Base-by-base conservation (phyloP, 768 basidiomycete genomes). In the Mycena rebaudengoi region DNA sequence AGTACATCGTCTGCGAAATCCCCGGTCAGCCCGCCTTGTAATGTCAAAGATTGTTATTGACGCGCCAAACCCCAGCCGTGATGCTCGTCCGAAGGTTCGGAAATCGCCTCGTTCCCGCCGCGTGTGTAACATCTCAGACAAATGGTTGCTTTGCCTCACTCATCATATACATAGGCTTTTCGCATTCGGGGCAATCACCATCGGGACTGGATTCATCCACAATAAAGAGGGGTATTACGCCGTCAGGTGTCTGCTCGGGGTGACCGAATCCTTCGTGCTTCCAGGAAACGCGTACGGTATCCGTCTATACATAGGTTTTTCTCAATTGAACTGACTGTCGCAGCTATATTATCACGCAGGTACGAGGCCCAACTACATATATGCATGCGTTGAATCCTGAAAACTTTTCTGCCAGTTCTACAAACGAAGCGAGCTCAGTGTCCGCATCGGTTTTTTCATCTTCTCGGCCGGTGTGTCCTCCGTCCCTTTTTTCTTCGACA, bases 381-480 rank as follows among this genome's bases (percentile, higher is more conserved):
- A 28, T 3, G n/a, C 26, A 4, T 11, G 5, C 3, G 7, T 6
- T 10, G 29, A 29, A 29, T 29, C 39, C 26, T n/a, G n/a, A 16
- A 26, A 25, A 7, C 16, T n/a, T 12, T 26, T 20, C 13, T 5
- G 18, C 10, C 30, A 56, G 54, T 61, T 52, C 18, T 53, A 53
- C 41, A 51, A 28, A 28, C 60, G 60, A 4, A 50, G 43, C 10
- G 60, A 53, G 37, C 26, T 61, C 59, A 60, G 48, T 21, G 28
- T 43, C 8, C 59, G 59, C 7, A 52, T 60, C 21, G 59, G 59
- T n/a, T 43, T 52, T 28, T 60, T 50, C 25, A 60, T 60, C 18
- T 52, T 60, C 11, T 50, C 50, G 11, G 46, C 53, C 29, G 53
- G 53, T 54, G 1, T 1, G 53, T 21, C 18, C 16, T 32, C 16